Base-by-base conservation (phyloP, 495 filamentous ascomycete species). In the Penicillium maclennaniae region DNA sequence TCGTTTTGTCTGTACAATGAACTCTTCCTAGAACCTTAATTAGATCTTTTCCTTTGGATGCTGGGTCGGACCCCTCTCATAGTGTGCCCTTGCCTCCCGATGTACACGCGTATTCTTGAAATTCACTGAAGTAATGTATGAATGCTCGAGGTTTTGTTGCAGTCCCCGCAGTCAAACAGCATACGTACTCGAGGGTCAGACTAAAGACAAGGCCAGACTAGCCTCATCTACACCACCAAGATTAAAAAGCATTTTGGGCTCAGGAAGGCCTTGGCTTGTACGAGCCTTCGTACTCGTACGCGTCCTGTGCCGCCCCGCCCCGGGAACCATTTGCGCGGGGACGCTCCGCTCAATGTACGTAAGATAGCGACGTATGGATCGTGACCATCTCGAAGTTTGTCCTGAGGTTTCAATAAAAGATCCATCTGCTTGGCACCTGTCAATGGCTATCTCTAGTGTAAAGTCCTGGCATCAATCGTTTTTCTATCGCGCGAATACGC, bases 271-370 rank as follows among this genome's bases (percentile, higher is more conserved):
- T 1, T 10, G 51, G 49, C 43, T 43, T 55, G 58, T 55, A 45
- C 59, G 27, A 20, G 44, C 45, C 23, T 15, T 66, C 63, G 63
- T 66, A 66, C 58, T 66, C 63, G 61, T 64, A 63, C 51, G 57
- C 56, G 53, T 59, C 49, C 52, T 51, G 21, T 40, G 46, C 58
- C 63, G 63, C 60, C 63, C 63, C 60, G 56, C 62, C 53, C 62
- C 60, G 43, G 42, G 38, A 44, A 58, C 25, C 51, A 55, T 56
- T 47, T 44, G 46, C 61, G 39, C 37, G 49, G 48, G 55, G 47
- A 49, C 55, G 51, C 44, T 60, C 61, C 56, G 60, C 54, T 41
- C 47, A 34, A 45, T 53, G 20, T 64, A 61, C 55, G 62, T 59
- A 58, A 61, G 54, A 45, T 25, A 39, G 41, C 46, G 43, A 58